These are phyloP conservation scores for Oxalis stricta DNA, from an alignment of 441 rosid genomes.

Conservation along the genomic window DNA sequence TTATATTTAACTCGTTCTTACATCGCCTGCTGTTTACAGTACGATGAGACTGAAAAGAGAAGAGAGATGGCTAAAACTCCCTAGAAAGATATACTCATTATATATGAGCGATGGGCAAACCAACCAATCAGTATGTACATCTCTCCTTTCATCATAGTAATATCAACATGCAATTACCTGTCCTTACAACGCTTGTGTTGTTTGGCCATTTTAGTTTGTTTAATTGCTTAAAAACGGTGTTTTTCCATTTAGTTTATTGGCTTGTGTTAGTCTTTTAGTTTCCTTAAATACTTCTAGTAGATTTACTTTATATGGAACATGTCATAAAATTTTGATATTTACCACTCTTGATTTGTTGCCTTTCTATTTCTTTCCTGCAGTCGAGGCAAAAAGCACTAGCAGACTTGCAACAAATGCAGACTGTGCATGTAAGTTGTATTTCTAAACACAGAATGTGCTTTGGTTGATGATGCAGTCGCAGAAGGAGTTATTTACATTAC, in stretches of 20 bases:
- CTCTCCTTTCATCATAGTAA: slow-evolving; percentile 3
- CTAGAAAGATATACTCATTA: slow-evolving; percentile 74
- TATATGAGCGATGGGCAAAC: slow-evolving; percentile 81
- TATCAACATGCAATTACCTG: not conserved
- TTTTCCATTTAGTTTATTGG: too few relatives aligned
- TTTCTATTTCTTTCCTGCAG: slow-evolving; percentile 27
- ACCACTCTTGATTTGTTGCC: too few relatives aligned
- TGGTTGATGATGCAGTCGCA: slow-evolving; percentile 10
- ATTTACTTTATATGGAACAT: too few relatives aligned
- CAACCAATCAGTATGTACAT: slow-evolving; percentile 46
- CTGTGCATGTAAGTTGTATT: slow-evolving; percentile 43
- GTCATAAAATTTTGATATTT: too few relatives aligned
- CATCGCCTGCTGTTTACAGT: slow-evolving; percentile 22
- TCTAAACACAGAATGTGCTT: not conserved
- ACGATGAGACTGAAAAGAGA: slow-evolving; percentile 55
- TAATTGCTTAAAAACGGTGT: too few relatives aligned
- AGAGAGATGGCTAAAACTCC: slow-evolving; percentile 81
- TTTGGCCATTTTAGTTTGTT: too few relatives aligned
- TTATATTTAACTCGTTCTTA: not conserved
- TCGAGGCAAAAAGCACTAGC: slow-evolving; percentile 66
- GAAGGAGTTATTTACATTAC: too few relatives aligned
- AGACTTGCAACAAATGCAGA: slow-evolving; percentile 63
- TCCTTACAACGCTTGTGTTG: too few relatives aligned
- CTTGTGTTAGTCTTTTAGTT: too few relatives aligned
- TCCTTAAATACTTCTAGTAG: too few relatives aligned